Conservation (phyloP, 2,329 filamentous ascomycete species). For the Fusarium papillatum region DNA sequence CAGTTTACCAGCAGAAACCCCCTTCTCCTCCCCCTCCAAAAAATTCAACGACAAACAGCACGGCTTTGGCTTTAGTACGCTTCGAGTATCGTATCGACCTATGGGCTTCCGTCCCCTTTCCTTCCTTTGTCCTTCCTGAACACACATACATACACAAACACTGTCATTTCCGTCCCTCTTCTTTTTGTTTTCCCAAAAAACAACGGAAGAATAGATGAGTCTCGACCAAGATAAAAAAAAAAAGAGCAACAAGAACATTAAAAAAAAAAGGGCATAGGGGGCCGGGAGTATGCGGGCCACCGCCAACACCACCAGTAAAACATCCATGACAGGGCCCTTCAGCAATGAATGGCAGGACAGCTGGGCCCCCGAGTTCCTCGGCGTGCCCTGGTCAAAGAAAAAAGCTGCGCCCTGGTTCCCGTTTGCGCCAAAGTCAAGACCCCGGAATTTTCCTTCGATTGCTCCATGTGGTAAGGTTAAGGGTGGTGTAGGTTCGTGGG, state of each 20-base stretch:
- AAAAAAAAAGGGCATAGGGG: conserved; percentile 34
- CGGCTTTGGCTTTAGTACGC: conserved; percentile 16
- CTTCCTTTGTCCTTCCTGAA: conserved; percentile 28
- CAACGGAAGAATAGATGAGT: conserved; percentile 43
- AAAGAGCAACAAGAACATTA: conserved; percentile 29
- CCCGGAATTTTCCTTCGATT: conserved; percentile 31
- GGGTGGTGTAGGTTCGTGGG: conserved; percentile 18
- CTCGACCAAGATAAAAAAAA: conserved; percentile 40
- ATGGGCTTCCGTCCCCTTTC: conserved; percentile 15
- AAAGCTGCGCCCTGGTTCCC: conserved; percentile 18
- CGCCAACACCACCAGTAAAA: conserved; percentile 29
- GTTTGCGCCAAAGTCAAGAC: conserved; percentile 21
- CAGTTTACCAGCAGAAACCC: conserved; percentile 35
- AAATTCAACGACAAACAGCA: conserved; percentile 38
- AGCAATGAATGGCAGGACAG: conserved; percentile 16
- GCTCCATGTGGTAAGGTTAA: conserved; percentile 19
- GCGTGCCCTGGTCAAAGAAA: conserved; percentile 12
- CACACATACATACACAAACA: conserved; percentile 35
- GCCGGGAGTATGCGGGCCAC: conserved; percentile 20
- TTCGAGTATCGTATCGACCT: conserved; percentile 39
- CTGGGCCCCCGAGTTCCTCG: conserved; percentile 11
- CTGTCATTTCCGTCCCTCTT: conserved; percentile 33
- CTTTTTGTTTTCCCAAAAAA: conserved; percentile 42
- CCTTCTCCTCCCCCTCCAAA: background rate
- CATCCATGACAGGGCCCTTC: conserved; percentile 17